Evolutionary conservation across 2,329 filamentous ascomycete genomes (phyloP).

Genomic region (Pseudogymnoascus verrucosus): DNA sequence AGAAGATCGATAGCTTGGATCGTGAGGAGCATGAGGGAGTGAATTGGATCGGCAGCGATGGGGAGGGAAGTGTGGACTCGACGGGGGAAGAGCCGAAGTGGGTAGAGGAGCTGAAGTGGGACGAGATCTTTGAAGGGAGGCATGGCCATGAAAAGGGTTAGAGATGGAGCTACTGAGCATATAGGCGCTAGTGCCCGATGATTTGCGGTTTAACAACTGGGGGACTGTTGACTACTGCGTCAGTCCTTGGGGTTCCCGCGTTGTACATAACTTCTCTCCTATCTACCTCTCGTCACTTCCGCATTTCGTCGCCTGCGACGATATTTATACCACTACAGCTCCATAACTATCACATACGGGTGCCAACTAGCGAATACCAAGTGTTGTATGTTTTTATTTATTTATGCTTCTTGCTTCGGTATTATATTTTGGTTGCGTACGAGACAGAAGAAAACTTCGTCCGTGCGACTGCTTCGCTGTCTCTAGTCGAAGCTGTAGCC

Average conservation of each 20-base stretch:
- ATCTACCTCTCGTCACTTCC: background rate
- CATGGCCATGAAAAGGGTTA: constrained; percentile 30
- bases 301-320: background rate
- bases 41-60: background rate
- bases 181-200: background rate
- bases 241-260: background rate
- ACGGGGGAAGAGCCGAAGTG: background rate
- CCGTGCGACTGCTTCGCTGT: background rate
- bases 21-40: background rate
- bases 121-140: background rate
- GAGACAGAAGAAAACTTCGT: background rate
- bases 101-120: background rate
- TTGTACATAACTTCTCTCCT: background rate
- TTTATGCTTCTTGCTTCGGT: background rate
- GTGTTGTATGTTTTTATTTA: background rate
- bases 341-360: background rate
- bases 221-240: background rate
- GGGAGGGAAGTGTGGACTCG: background rate
- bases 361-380: background rate
- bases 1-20: background rate
- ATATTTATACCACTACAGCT: background rate
- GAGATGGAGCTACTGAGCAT: constrained; percentile 23
- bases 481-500: background rate
- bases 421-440: background rate
- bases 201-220: background rate